phyloP scores from a whole-genome alignment of 805 yeast species.

The Zygosaccharomyces gambellarensis region DNA sequence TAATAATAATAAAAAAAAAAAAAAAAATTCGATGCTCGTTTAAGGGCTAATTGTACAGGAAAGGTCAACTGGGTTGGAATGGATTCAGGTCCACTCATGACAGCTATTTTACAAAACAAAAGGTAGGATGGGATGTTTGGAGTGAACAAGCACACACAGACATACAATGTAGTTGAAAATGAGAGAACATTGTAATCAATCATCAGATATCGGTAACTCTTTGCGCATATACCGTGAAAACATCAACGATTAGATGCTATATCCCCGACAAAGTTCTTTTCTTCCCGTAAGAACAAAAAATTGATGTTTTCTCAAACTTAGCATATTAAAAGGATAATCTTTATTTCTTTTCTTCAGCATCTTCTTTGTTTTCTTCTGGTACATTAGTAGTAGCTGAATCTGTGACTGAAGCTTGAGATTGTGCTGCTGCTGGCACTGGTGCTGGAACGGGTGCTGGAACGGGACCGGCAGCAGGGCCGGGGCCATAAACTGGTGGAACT shows the following conservation, averaged over 20 bases:
- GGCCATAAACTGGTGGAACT: constrained; percentile 1
- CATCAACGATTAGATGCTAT: not conserved
- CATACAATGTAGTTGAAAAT: not conserved
- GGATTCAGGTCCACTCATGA: not conserved
- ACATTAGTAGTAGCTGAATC: not conserved
- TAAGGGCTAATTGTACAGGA: not conserved
- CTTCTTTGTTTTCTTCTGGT: not conserved
- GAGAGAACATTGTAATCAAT: not conserved
- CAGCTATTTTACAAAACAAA: not conserved
- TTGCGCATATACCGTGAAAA: not conserved
- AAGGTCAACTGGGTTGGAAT: not conserved
- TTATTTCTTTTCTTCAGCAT: not conserved
- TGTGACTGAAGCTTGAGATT: not conserved
- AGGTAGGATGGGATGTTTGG: not conserved
- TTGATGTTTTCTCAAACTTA: not conserved
- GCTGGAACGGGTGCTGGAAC: constrained; percentile 1
- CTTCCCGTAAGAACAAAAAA: not conserved
- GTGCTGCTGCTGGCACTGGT: not conserved
- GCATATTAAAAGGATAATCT: not conserved
- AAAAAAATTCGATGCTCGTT: not conserved
- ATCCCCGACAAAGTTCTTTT: not conserved
- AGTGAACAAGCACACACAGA: not conserved
- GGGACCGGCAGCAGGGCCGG: not conserved
- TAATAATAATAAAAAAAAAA: not conserved
- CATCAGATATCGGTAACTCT: not conserved